Conservation (phyloP, 164 flowering plant genomes). For the Sedum album region DNA sequence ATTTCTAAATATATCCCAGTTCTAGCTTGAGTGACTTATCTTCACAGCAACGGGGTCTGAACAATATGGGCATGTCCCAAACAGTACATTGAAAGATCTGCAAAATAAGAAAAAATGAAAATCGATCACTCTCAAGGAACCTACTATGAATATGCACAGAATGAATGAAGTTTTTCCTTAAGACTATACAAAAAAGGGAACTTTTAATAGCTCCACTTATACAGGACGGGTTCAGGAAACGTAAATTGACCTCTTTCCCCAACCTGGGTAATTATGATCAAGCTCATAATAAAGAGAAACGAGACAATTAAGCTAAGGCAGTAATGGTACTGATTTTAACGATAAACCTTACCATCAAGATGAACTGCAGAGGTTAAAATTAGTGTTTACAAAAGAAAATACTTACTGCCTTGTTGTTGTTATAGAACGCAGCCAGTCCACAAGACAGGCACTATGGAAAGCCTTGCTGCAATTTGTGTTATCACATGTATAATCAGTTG, state of each 20-base stretch:
- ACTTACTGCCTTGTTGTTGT: slow-evolving; percentile 86
- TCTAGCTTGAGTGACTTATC: slow-evolving; percentile 19
- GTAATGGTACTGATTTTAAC: neutral
- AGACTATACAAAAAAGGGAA: neutral
- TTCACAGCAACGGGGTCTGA: slow-evolving; percentile 76
- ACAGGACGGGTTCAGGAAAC: neutral
- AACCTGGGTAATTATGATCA: too few species aligned
- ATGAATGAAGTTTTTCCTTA: neutral
- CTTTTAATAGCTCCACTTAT: neutral
- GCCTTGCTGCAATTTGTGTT: slow-evolving; percentile 53
- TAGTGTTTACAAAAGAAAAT: slow-evolving; percentile 3
- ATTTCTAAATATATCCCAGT: neutral
- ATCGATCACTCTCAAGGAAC: neutral
- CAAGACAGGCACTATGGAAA: slow-evolving; percentile 73
- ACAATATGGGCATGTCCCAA: slow-evolving; percentile 86
- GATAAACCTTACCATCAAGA: neutral
- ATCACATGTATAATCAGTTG: slow-evolving; percentile 69
- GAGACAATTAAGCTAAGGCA: neutral
- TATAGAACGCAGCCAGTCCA: slow-evolving; percentile 79
- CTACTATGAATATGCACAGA: neutral
- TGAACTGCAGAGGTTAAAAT: neutral
- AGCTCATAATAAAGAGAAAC: neutral
- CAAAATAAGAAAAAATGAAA: slow-evolving; percentile 13
- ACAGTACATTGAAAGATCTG: slow-evolving; percentile 77
- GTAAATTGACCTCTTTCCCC: too few species aligned